Conservation (phyloP, 2,329 filamentous ascomycete species). For the Ophiostoma australiae region DNA sequence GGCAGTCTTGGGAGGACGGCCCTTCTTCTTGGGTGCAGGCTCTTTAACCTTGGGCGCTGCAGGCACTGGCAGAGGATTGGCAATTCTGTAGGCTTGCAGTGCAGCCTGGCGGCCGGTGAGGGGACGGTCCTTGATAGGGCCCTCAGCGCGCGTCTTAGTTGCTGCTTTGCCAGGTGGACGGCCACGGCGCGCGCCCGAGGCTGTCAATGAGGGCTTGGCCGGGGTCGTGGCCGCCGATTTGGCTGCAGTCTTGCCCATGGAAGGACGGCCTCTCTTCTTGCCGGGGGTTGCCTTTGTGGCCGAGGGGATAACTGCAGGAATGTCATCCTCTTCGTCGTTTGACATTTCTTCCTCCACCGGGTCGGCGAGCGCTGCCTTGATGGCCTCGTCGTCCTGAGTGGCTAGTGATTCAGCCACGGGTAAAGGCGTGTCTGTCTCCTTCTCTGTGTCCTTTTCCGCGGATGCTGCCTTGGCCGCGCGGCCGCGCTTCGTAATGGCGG, state of each 20-base stretch:
- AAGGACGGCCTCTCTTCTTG: slow-evolving; percentile 16
- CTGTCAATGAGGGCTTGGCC: slow-evolving; percentile 5
- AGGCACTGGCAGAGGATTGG: slow-evolving; percentile 7
- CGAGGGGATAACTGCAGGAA: background rate
- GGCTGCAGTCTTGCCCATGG: slow-evolving; percentile 13
- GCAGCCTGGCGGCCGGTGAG: slow-evolving; percentile 22
- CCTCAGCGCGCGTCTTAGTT: background rate
- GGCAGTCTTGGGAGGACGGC: slow-evolving; percentile 10
- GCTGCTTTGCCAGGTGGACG: slow-evolving; percentile 19
- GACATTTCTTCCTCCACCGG: background rate
- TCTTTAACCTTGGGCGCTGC: background rate
- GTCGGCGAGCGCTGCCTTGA: background rate
- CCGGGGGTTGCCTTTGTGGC: background rate
- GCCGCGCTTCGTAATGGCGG: slow-evolving; percentile 24
- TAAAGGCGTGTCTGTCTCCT: background rate
- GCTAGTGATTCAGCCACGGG: slow-evolving; percentile 2
- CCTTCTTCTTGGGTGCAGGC: slow-evolving; percentile 17
- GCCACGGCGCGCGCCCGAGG: slow-evolving; percentile 18
- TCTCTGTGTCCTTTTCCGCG: background rate
- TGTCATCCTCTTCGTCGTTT: slow-evolving; percentile 7
- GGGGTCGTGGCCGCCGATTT: background rate
- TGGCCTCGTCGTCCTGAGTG: slow-evolving; percentile 1
- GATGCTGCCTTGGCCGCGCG: slow-evolving; percentile 17
- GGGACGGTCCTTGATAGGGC: slow-evolving; percentile 4
- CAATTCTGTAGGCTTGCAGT: slow-evolving; percentile 19